These are phyloP conservation scores for Yarrowia keelungensis DNA, from an alignment of 805 yeast genomes.

Conservation along the genomic window DNA sequence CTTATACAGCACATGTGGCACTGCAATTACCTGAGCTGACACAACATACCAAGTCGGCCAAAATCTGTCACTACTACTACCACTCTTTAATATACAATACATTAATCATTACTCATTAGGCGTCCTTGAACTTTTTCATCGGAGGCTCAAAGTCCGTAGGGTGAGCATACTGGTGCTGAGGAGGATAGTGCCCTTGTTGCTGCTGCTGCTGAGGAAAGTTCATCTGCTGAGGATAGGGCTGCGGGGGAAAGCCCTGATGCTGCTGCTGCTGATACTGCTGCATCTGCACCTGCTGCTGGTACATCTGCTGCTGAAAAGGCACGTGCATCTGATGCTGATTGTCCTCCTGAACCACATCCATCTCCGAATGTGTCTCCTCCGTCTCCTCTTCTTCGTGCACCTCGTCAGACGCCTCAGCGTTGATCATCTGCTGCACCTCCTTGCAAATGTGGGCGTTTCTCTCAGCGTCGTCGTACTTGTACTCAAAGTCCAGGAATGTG, in stretches of 20 bases:
- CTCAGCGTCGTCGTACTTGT: conserved; percentile 4
- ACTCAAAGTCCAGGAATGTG: conserved; percentile 14
- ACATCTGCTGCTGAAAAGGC: not conserved
- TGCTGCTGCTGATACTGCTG: not conserved
- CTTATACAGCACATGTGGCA: too few species aligned
- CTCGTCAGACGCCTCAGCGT: conserved; percentile 15
- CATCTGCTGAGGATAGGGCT: not conserved
- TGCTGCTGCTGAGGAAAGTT: not conserved
- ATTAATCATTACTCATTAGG: not conserved
- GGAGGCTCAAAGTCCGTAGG: conserved; percentile 12
- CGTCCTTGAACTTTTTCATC: conserved; percentile 7
- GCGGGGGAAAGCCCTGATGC: not conserved
- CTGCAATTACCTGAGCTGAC: too few species aligned
- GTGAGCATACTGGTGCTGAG: not conserved
- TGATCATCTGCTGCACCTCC: conserved; percentile 13
- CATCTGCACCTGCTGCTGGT: not conserved
- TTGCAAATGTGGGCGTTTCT: conserved; percentile 8
- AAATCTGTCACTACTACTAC: too few species aligned
- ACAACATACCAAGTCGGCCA: too few species aligned
- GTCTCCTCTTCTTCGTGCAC: conserved; percentile 11
- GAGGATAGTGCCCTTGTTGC: not conserved
- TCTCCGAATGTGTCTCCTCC: not conserved
- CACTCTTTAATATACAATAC: not conserved
- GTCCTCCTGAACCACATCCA: not conserved
- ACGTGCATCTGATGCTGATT: not conserved